phyloP scores from a whole-genome alignment of 2,329 filamentous ascomycete species.

The Diaporthe vaccinii region DNA sequence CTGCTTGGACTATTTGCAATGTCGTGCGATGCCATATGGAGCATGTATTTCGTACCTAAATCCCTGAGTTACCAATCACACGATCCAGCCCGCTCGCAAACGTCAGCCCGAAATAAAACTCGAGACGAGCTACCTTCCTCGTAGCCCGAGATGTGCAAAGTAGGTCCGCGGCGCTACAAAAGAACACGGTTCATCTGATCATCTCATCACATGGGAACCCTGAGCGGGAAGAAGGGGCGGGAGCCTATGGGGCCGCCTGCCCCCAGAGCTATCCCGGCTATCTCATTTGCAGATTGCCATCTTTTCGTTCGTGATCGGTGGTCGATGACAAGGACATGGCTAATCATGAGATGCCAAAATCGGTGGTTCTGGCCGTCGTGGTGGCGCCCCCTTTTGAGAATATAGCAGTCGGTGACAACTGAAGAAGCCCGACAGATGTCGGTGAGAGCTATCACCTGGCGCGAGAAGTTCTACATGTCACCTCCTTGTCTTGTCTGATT shows the following conservation, averaged over 20 bases:
- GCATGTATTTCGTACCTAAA: not conserved
- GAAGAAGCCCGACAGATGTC: not conserved
- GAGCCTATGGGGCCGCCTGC: not conserved
- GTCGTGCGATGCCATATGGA: conserved; percentile 3
- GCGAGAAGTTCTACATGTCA: not conserved
- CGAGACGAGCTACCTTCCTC: not conserved
- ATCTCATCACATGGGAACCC: conserved; percentile 14
- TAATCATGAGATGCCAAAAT: not conserved
- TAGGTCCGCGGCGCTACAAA: not conserved
- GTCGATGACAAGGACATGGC: not conserved
- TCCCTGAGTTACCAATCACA: not conserved
- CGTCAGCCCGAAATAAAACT: not conserved
- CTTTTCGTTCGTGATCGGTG: not conserved
- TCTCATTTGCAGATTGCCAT: conserved; percentile 20
- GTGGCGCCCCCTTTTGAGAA: not conserved
- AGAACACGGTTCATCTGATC: conserved; percentile 20
- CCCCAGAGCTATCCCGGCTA: not conserved
- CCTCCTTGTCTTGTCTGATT: not conserved
- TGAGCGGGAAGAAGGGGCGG: conserved; percentile 4
- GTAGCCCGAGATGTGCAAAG: not conserved
- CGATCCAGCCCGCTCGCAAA: not conserved
- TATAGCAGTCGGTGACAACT: conserved; percentile 3
- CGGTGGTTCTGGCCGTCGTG: not conserved
- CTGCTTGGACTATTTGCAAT: not conserved
- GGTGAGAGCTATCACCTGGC: conserved; percentile 18